phyloP scores from a whole-genome alignment of 1,284 basidiomycete species.

The Crucibulum cyathiforme region DNA sequence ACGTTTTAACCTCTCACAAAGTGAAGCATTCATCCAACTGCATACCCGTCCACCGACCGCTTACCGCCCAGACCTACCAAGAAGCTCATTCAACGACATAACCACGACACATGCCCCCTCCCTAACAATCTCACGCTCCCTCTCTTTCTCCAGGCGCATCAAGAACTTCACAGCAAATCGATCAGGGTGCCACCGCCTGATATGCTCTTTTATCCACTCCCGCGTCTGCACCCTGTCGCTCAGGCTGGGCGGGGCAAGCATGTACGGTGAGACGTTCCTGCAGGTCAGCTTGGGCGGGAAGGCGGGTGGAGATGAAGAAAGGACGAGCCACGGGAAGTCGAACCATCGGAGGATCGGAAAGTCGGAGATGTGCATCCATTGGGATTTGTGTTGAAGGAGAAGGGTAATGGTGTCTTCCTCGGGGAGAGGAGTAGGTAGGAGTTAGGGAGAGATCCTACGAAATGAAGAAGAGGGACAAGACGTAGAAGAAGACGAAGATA shows the following conservation, averaged over 20 bases:
- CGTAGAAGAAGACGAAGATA: too few relatives aligned
- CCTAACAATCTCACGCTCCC: slow-evolving; percentile 53
- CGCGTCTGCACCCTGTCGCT: slow-evolving; percentile 58
- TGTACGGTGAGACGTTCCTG: slow-evolving; percentile 61
- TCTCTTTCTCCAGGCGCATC: slow-evolving; percentile 50
- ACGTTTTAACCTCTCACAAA: too few relatives aligned
- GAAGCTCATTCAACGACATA: slow-evolving; percentile 62
- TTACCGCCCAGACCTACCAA: background rate
- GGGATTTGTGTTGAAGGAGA: slow-evolving; percentile 59
- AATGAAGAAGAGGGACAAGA: too few relatives aligned
- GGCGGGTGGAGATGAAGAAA: slow-evolving; percentile 51
- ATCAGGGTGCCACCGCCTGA: slow-evolving; percentile 65
- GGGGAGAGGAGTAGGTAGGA: slow-evolving; percentile 34
- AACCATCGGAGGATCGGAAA: slow-evolving; percentile 53
- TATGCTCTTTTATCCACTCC: slow-evolving; percentile 64
- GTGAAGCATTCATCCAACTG: too few relatives aligned
- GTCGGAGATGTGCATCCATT: slow-evolving; percentile 56
- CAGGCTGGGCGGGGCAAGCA: slow-evolving; percentile 59
- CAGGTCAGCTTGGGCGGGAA: slow-evolving; percentile 64
- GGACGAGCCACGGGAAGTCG: slow-evolving; percentile 73
- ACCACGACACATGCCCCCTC: slow-evolving; percentile 59
- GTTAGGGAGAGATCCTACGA: slow-evolving; percentile 24
- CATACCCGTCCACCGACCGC: too few relatives aligned
- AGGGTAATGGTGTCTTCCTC: slow-evolving; percentile 60
- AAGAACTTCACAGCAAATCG: slow-evolving; percentile 58